Conservation (phyloP, 345 rosid species). For the Leavenworthia alabamica region DNA sequence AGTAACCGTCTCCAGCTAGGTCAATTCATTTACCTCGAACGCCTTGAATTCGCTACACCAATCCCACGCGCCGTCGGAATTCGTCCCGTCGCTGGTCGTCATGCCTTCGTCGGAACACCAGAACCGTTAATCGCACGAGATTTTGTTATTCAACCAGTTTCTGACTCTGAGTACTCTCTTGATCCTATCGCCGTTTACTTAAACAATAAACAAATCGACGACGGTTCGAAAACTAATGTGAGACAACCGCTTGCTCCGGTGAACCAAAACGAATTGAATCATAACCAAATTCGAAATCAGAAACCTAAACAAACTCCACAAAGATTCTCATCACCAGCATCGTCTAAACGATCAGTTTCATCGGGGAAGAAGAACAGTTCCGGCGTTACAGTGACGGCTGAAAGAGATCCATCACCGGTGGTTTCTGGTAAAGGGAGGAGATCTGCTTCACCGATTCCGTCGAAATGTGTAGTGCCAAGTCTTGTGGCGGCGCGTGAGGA, state of each 20-base stretch:
- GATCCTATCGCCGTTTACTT: constrained; percentile 75
- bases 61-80: constrained; percentile 72
- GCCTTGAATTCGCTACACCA: constrained; percentile 73
- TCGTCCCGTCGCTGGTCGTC: constrained; percentile 91
- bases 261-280: constrained; percentile 22
- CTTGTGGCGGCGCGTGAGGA: constrained; percentile 70
- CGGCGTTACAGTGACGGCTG: constrained; percentile 20
- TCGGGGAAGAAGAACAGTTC: constrained; percentile 38
- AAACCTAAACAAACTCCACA: constrained; percentile 40
- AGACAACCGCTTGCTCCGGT: constrained; percentile 60
- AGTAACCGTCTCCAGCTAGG: constrained; percentile 95
- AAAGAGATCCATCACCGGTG: constrained; percentile 62
- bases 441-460: constrained; percentile 84
- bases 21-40: constrained; percentile 80
- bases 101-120: constrained; percentile 72
- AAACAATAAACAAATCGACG: constrained; percentile 36
- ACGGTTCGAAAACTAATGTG: constrained; percentile 5
- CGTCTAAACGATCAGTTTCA: constrained; percentile 53
- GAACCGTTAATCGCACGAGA: constrained; percentile 82
- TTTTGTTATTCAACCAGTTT: constrained; percentile 81
- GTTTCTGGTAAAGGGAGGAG: constrained; percentile 68
- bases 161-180: constrained; percentile 59
- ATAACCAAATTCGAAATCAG: constrained; percentile 14
- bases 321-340: constrained; percentile 80
- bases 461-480: constrained; percentile 90